phyloP scores from a whole-genome alignment of 441 rosid species.

The Metrosideros polymorpha region DNA sequence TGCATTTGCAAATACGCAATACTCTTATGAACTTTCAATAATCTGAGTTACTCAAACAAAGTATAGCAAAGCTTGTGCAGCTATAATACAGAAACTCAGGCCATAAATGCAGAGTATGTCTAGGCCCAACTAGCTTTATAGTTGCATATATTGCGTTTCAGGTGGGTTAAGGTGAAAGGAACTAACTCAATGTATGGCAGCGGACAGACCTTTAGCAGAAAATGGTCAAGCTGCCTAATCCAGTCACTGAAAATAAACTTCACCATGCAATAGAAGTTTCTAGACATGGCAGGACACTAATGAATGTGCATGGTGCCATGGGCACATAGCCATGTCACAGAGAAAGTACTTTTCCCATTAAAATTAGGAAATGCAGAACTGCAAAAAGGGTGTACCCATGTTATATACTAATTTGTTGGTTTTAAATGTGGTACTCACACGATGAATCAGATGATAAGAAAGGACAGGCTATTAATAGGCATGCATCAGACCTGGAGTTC shows the following conservation, averaged over 20 bases:
- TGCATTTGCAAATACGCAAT: background rate
- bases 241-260: background rate
- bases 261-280: background rate
- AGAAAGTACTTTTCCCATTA: background rate
- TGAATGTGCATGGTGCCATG: background rate
- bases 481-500: constrained; percentile 70
- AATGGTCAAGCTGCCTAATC: background rate
- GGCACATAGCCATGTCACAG: background rate
- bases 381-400: background rate
- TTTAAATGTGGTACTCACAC: background rate
- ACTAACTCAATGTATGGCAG: background rate
- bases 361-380: background rate
- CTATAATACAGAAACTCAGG: background rate
- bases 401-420: background rate
- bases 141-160: background rate
- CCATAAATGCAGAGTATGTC: background rate
- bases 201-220: background rate
- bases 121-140: background rate
- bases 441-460: background rate
- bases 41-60: background rate
- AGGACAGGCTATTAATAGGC: background rate
- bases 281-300: background rate
- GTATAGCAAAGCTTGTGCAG: background rate
- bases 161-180: background rate
- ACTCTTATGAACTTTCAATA: background rate